phyloP scores from a whole-genome alignment of 495 filamentous ascomycete genomes.

The Neurospora sp. region DNA sequence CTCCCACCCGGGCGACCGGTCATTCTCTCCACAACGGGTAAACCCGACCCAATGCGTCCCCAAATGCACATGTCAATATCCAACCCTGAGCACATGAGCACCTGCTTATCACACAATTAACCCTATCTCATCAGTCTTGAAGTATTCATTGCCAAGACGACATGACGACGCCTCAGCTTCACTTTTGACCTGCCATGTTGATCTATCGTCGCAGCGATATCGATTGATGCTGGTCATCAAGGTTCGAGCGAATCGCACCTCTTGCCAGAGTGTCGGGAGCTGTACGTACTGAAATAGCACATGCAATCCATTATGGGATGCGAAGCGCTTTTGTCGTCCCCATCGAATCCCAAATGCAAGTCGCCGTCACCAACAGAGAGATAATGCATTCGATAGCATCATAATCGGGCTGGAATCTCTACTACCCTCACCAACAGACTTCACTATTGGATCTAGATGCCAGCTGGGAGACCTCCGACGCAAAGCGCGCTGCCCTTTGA shows the following conservation, averaged over 20 bases:
- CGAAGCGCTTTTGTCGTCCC: not conserved
- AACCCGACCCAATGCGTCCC: not conserved
- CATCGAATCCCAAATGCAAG: not conserved
- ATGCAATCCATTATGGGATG: not conserved
- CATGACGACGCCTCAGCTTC: not conserved
- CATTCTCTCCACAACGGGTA: not conserved
- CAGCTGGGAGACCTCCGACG: not conserved
- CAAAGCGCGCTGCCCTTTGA: not conserved
- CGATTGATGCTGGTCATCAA: not conserved
- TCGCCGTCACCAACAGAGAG: not conserved
- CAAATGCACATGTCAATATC: not conserved
- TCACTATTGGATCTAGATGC: not conserved
- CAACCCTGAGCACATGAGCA: not conserved
- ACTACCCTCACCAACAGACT: not conserved
- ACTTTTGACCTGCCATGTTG: not conserved
- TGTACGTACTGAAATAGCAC: not conserved
- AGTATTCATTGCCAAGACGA: not conserved
- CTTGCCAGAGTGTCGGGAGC: not conserved
- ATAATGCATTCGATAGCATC: not conserved
- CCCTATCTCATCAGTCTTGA: not conserved
- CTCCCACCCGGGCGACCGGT: not conserved
- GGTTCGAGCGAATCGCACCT: not conserved
- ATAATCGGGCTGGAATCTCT: not conserved
- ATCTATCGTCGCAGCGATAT: not conserved
- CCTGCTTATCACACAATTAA: not conserved